A percentile compares a stretch with the other conserved stretches of the same genome.
phyloP scores from a whole-genome alignment of 2,329 filamentous ascomycete genomes.

The Cryphonectria parasitica region DNA sequence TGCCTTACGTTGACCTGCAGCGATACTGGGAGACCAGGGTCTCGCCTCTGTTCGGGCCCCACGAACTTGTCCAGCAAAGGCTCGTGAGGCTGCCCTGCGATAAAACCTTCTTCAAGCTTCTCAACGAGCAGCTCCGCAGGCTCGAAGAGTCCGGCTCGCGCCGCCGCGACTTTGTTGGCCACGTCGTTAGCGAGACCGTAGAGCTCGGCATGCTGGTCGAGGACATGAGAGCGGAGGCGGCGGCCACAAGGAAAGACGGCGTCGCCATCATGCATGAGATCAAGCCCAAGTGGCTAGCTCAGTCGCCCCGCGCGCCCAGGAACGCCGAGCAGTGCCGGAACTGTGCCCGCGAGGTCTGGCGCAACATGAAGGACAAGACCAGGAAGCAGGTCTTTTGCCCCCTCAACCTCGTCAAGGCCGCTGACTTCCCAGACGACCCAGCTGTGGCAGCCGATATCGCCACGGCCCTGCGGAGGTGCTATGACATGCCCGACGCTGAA shows the following conservation, averaged over 20 bases:
- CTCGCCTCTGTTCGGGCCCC: conserved; percentile 56
- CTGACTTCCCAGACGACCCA: conserved; percentile 28
- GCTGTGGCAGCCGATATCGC: conserved; percentile 30
- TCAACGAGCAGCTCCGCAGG: conserved; percentile 58
- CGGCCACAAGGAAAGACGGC: background rate
- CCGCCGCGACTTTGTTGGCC: conserved; percentile 52
- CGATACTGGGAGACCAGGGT: conserved; percentile 56
- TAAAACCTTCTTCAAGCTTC: conserved; percentile 44
- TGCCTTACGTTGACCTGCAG: conserved; percentile 48
- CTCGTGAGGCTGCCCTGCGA: conserved; percentile 52
- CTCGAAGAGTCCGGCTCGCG: conserved; percentile 45
- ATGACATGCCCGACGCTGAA: conserved; percentile 24
- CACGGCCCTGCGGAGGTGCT: conserved; percentile 28
- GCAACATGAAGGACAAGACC: conserved; percentile 36
- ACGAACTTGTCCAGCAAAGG: conserved; percentile 59
- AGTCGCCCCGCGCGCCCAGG: conserved; percentile 72
- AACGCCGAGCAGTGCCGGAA: conserved; percentile 71
- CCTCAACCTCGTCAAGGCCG: conserved; percentile 57
- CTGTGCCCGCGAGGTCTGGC: conserved; percentile 61
- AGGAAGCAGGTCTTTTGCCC: conserved; percentile 57
- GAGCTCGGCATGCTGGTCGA: conserved; percentile 73
- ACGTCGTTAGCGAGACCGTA: conserved; percentile 51
- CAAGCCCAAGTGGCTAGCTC: conserved; percentile 83
- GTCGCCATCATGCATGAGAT: conserved; percentile 63
- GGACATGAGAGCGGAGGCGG: conserved; percentile 62